Evolutionary conservation across 768 basidiomycete species (phyloP), one percentile per base, ranked within the genome.

Genomic region (Mrakia blollopis): DNA sequence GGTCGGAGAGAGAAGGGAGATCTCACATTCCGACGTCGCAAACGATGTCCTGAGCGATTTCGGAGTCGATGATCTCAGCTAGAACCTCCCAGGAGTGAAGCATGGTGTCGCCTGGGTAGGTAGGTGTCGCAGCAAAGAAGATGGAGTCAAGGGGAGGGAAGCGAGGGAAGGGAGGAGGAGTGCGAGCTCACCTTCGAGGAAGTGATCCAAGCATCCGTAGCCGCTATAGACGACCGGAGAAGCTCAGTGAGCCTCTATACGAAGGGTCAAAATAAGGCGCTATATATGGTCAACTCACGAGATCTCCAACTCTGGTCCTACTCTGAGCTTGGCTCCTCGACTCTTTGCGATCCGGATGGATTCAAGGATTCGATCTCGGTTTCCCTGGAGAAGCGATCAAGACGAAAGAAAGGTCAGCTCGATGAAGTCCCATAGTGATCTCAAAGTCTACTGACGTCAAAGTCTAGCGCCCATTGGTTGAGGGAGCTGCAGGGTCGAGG

Each of bases 61-160:
- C 91, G 1, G 90, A 90, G 10, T 89, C 85, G 35, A 99, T 85
- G 71, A 99, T 91, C 83, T 92, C 92, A n/a, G 91, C 92, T 25
- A 99, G 88, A 8, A 96, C 92, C 84, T 99, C 95, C 96, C 95
- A 98, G 2, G 97, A 95, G 84, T 99, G 97, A 25, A 97, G 87
- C 65, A 91, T 89, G 13, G 96, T 99, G 82, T 99, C 97, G 65
- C 96, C 96, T 98, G 81, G 50, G 60, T 23, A 60, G 23, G 39
- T 30, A 44, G 10, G 11, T 11, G 11, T n/a, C 65, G 14, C 11
- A 41, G 6, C 5, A 41, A 32, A 0, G n/a, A 18, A 63, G 35
- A n/a, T n/a, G n/a, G n/a, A 41, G 50, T 61, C 68, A 30, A 57
- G 2, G 37, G 57, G 35, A 23, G 30, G 21, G 44, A 39, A 35